Percentiles rank a stretch among this genome's conserved stretches.
phyloP scores from a whole-genome alignment of 345 rosid species.

The Bruguiera gymnorhiza region DNA sequence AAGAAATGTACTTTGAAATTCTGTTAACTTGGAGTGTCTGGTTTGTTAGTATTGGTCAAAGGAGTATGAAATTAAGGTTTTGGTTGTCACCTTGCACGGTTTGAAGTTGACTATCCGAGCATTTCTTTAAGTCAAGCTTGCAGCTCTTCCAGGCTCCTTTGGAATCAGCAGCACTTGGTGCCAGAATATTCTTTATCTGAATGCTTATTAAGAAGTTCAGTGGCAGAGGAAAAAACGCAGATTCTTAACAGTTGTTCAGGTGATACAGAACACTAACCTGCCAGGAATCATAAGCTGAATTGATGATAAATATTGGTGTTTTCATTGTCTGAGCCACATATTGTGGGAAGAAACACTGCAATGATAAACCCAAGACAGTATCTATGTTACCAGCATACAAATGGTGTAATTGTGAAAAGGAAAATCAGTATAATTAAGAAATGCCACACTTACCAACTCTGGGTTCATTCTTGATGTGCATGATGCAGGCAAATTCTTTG shows the following conservation, averaged over 20 bases:
- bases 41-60: background rate
- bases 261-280: slow-evolving; percentile 54
- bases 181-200: slow-evolving; percentile 33
- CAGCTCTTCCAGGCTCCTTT: slow-evolving; percentile 27
- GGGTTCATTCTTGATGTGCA: slow-evolving; percentile 75
- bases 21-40: background rate
- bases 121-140: slow-evolving; percentile 29
- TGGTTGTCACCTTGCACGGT: slow-evolving; percentile 23
- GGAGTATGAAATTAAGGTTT: background rate
- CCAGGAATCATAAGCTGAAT: slow-evolving; percentile 97
- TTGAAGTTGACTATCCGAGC: slow-evolving; percentile 26
- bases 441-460: slow-evolving; percentile 43
- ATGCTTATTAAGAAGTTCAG: background rate
- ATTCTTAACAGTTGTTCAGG: background rate
- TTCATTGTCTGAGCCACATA: slow-evolving; percentile 53
- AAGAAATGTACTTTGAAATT: background rate
- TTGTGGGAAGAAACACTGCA: slow-evolving; percentile 98
- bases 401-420: background rate
- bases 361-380: background rate
- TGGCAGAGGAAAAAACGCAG: background rate
- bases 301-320: slow-evolving; percentile 80
- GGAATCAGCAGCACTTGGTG: slow-evolving; percentile 27
- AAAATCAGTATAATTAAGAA: background rate
- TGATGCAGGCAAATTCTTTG: slow-evolving; percentile 68
- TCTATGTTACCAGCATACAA: slow-evolving; percentile 16